Conservation (phyloP, 768 basidiomycete genomes). For the Candolleomyces aberdarensis region DNA sequence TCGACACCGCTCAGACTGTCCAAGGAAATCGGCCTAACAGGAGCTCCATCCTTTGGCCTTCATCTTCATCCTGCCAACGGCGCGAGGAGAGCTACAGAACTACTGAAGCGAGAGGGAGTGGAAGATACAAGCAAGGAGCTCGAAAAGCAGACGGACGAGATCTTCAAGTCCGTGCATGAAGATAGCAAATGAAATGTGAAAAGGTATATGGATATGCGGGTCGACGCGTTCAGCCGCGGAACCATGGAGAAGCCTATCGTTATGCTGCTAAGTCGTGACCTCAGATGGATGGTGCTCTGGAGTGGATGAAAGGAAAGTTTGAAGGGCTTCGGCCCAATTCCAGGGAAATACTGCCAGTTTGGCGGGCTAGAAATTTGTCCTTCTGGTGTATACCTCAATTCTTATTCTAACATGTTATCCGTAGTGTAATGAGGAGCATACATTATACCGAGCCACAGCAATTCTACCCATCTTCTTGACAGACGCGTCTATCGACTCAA, state of each 20-base stretch:
- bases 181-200: slow-evolving; percentile 3
- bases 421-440: too few relatives aligned
- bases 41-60: not conserved
- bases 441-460: too few relatives aligned
- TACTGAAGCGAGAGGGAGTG: not conserved
- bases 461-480: too few relatives aligned
- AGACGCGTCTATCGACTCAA: too few relatives aligned
- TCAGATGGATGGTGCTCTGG: slow-evolving; percentile 9
- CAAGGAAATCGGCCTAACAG: not conserved
- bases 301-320: not conserved
- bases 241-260: not conserved
- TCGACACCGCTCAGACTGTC: not conserved
- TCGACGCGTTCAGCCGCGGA: not conserved
- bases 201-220: not conserved
- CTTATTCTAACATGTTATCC: too few relatives aligned
- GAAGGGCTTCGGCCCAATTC: too few relatives aligned
- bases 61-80: too few relatives aligned
- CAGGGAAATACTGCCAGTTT: too few relatives aligned
- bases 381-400: too few relatives aligned
- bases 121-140: not conserved
- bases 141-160: not conserved
- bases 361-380: too few relatives aligned
- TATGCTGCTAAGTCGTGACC: slow-evolving; percentile 7
- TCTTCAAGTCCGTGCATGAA: slow-evolving; percentile 2
- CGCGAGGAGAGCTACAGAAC: not conserved